Evolutionary conservation across 2,329 filamentous ascomycete species (phyloP), one percentile per base, ranked within the genome.

Genomic region (Talaromyces sp.): DNA sequence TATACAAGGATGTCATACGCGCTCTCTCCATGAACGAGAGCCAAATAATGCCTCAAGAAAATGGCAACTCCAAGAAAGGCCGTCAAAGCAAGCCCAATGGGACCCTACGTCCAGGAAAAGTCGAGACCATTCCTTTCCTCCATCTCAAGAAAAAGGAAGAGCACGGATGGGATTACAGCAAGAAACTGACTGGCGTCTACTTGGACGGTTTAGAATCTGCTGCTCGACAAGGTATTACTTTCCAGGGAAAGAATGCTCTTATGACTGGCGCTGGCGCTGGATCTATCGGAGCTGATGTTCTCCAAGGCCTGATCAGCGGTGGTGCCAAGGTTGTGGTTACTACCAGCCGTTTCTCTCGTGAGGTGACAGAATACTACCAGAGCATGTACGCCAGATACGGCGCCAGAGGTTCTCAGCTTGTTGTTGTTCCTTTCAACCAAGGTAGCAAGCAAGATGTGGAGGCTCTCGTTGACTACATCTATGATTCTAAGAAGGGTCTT

Each of bases 291-390:
- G 94, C 94, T 36, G 94, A 97, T 68, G 94, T 99, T 55, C 83
- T 99, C 13, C 92, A 97, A 75, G 94, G 94, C 59, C 82, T 99
- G 63, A 91, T 99, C 75, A 96, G 91, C 70, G 94, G 95, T 77
- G 94, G 94, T 71, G 94, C 94, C 64, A 95, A 94, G 80, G 95
- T 99, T 40, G 81, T 97, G 54, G 95, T 99, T 60, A 99, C 94
- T 13, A 99, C 94, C 17, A 96, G 90, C 70, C 87, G 94, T 66
- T 99, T 94, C 81, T 99, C 94, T 15, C 89, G 91, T 46, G 89
- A 97, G 74, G 94, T 99, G 58, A 99, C 94, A 5, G 94, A 99
- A 78, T 99, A 97, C 80, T 99, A 99, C 78, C 94, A 99, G 77
- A 87, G 91, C 58, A 97, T 99, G 89, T 99, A 99, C 75, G 89